A percentile compares a stretch with the other conserved stretches of the same genome.
Conservation (phyloP, 805 yeast genomes). For the Yarrowia sp. region DNA sequence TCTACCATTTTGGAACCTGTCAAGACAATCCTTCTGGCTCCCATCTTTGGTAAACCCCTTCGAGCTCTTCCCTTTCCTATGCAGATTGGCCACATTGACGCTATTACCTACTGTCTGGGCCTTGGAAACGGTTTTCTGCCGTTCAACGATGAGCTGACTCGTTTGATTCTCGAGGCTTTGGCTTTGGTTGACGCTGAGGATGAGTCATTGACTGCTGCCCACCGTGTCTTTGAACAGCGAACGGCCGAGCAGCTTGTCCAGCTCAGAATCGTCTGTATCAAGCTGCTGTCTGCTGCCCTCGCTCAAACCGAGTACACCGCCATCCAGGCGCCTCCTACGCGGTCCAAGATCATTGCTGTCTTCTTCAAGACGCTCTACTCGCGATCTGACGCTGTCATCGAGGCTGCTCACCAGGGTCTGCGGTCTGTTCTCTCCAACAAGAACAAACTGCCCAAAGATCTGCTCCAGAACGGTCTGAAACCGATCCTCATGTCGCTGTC, state of each 20-base stretch:
- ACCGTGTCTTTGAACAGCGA: conserved; percentile 81
- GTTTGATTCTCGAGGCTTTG: conserved; percentile 86
- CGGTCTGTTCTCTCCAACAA: conserved; percentile 83
- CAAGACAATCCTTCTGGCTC: conserved; percentile 80
- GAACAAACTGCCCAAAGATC: conserved; percentile 88
- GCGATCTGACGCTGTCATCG: conserved; percentile 82
- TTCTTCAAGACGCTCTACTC: conserved; percentile 92
- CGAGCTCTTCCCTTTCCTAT: conserved; percentile 97
- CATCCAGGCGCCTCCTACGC: conserved; percentile 64
- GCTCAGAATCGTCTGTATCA: conserved; percentile 87
- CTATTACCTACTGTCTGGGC: conserved; percentile 88
- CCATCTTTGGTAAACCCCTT: conserved; percentile 95
- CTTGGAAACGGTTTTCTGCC: conserved; percentile 81
- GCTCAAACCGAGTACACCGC: conserved; percentile 83
- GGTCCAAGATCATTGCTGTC: conserved; percentile 87
- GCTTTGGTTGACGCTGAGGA: conserved; percentile 98
- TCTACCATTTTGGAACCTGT: conserved; percentile 82
- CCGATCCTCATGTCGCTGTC: conserved; percentile 96
- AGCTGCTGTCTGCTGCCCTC: conserved; percentile 78
- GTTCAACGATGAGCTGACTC: conserved; percentile 85
- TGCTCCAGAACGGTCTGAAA: conserved; percentile 91
- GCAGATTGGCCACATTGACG: conserved; percentile 98
- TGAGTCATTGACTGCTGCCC: conserved; percentile 88
- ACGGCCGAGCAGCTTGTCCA: conserved; percentile 89
- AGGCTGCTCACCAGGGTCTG: conserved; percentile 91